Evolutionary conservation across 2,329 filamentous ascomycete genomes (phyloP), one percentile per base, ranked within the genome.

Genomic region (Phaeosphaeria sp.): DNA sequence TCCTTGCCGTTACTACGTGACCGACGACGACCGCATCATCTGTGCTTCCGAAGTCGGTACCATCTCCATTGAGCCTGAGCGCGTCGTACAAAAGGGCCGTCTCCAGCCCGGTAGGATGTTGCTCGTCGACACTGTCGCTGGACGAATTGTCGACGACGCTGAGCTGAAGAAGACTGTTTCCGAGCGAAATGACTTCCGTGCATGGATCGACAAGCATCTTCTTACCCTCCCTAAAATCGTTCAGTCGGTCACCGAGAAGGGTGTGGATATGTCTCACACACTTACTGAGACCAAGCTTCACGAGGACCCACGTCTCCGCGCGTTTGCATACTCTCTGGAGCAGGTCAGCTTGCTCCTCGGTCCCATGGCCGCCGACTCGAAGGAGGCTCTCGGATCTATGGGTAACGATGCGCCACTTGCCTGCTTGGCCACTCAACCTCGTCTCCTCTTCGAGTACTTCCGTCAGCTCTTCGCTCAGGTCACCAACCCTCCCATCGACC

Each of bases 381-480:
- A 98, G 81, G 94, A 98, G 79, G 94, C 94, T 44, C 85, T 98
- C 53, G 94, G 94, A 42, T 98, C 94, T 58, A 98, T 98, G 94
- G 94, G 94, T 70, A 98, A 98, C 75, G 94, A 98, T 82, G 92
- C 91, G 45, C 94, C 94, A 44, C 83, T 98, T 63, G 94, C 94
- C 52, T 97, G 93, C 78, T 84, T 98, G 75, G 91, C 94, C n/a
- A 87, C 91, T 65, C 91, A 93, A 62, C 93, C 94, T 67, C 91
- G 93, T 67, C 84, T 97, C 53, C 86, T 97, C 20, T 96, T 91
- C 78, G 94, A 97, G 78, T 98, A 98, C 81, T 98, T 98, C 89
- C 89, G 94, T 62, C 92, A 98, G 82, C 89, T 98, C 44, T 98
- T 98, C 77, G 94, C 94, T 9, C 94, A 98, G 81, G 94, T 98